These are phyloP conservation scores for Hanseniaspora occidentalis DNA, from an alignment of 805 yeast species.

Conservation along the genomic window DNA sequence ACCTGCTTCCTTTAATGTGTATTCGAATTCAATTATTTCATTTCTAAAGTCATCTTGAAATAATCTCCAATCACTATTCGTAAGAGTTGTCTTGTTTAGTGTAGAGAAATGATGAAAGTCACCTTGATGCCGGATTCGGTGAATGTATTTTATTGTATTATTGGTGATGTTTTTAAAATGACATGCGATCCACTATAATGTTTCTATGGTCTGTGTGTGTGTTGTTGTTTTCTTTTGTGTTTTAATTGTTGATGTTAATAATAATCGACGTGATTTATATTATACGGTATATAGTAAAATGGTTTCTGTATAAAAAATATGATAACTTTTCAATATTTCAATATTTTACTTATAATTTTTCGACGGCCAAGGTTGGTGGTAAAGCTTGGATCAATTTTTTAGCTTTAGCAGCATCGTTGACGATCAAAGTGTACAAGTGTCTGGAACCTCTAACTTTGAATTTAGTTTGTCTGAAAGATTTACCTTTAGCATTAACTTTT, in stretches of 20 bases:
- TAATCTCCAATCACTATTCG: no score
- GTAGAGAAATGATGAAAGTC: no score
- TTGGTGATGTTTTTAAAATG: background rate
- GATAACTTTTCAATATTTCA: background rate
- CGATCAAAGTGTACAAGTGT: conserved; percentile 88
- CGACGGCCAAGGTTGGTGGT: conserved; percentile 53
- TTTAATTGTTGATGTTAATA: conserved; percentile 1
- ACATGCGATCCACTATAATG: no score
- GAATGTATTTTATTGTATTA: background rate
- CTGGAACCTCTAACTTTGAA: conserved; percentile 97
- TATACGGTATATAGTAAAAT: background rate
- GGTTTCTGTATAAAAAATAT: conserved; percentile 3
- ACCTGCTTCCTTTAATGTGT: no score
- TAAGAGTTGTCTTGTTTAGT: no score
- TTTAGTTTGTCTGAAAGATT: conserved; percentile 85
- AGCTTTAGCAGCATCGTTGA: conserved; percentile 93
- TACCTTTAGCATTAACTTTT: conserved; percentile 70
- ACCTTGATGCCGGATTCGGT: no score
- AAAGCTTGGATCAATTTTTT: conserved; percentile 94
- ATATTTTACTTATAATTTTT: conserved; percentile 26
- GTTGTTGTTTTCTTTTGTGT: background rate
- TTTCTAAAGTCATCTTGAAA: no score
- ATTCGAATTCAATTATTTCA: no score
- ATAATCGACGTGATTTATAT: background rate
- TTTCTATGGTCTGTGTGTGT: background rate